Percentiles rank a stretch among this genome's conserved stretches.
Conservation (phyloP, 2,329 filamentous ascomycete species). For the Talaromyces sp. region DNA sequence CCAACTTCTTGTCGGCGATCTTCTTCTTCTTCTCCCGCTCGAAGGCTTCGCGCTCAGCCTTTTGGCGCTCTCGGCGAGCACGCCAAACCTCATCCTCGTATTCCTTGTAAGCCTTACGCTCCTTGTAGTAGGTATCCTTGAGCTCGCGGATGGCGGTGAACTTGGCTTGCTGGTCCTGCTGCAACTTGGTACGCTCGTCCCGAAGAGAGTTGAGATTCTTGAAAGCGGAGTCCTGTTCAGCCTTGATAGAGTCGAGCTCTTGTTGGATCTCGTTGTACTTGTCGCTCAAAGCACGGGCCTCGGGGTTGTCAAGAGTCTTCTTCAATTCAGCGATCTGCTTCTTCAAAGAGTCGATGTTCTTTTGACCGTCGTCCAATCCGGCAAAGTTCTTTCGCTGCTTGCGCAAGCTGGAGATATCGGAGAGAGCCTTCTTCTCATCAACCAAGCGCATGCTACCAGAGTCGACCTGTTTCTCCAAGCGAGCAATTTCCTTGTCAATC, state of each 20-base stretch:
- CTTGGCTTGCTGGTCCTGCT: constrained; percentile 83
- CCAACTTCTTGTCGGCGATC: constrained; percentile 55
- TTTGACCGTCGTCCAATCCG: constrained; percentile 79
- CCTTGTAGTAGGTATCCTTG: constrained; percentile 83
- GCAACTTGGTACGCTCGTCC: constrained; percentile 80
- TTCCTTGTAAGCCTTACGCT: constrained; percentile 76
- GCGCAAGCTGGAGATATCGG: constrained; percentile 76
- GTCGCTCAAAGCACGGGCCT: constrained; percentile 82
- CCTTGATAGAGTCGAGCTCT: constrained; percentile 87
- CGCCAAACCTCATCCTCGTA: constrained; percentile 82
- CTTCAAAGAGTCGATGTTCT: constrained; percentile 84
- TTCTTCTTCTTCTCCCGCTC: constrained; percentile 52
- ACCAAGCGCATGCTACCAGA: constrained; percentile 90
- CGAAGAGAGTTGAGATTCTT: constrained; percentile 81
- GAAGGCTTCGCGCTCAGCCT: constrained; percentile 68
- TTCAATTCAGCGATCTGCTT: constrained; percentile 84
- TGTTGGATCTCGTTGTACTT: constrained; percentile 80
- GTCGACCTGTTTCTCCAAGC: constrained; percentile 81
- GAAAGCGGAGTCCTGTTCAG: constrained; percentile 85
- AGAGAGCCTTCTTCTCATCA: constrained; percentile 91
- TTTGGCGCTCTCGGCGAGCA: constrained; percentile 71
- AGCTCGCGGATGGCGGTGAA: constrained; percentile 77
- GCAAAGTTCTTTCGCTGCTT: constrained; percentile 91
- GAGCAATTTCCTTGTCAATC: constrained; percentile 76
- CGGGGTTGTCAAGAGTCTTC: constrained; percentile 86